Percentiles rank a stretch among this genome's conserved stretches.
Conservation (phyloP, 805 yeast species). For the Maudiozyma turicensis region DNA sequence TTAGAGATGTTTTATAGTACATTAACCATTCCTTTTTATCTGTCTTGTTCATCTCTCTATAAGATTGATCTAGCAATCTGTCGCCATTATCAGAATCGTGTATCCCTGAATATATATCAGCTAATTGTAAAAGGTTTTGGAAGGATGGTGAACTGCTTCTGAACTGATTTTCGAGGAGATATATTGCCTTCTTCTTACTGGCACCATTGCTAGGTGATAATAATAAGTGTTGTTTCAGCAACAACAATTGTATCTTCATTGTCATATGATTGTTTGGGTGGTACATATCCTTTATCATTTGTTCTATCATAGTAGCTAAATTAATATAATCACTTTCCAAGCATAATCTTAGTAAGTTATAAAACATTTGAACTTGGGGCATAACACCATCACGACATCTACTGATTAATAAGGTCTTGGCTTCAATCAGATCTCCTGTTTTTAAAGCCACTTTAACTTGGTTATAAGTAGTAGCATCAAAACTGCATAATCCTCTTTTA, state of each 20-base stretch:
- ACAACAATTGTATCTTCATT: slow-evolving; percentile 17
- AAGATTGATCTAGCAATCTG: background rate
- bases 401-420: slow-evolving; percentile 10
- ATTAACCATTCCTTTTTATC: slow-evolving; percentile 15
- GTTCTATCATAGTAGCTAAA: slow-evolving; percentile 14
- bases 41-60: slow-evolving; percentile 5
- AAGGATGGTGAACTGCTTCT: slow-evolving; percentile 8
- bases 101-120: slow-evolving; percentile 10
- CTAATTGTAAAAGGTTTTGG: slow-evolving; percentile 19
- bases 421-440: slow-evolving; percentile 7
- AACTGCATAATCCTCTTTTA: background rate
- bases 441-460: slow-evolving; percentile 3
- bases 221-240: slow-evolving; percentile 11
- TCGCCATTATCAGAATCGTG: slow-evolving; percentile 9
- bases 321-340: slow-evolving; percentile 8
- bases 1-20: slow-evolving; percentile 16
- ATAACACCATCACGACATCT: slow-evolving; percentile 17
- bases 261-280: slow-evolving; percentile 9
- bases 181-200: slow-evolving; percentile 3
- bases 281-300: slow-evolving; percentile 9
- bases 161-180: slow-evolving; percentile 11
- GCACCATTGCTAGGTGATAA: background rate
- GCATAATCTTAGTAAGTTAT: slow-evolving; percentile 13
- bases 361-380: slow-evolving; percentile 15
- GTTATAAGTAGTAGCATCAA: slow-evolving; percentile 8